phyloP scores from a whole-genome alignment of 2,329 filamentous ascomycete species.

The Claviceps arundinis region DNA sequence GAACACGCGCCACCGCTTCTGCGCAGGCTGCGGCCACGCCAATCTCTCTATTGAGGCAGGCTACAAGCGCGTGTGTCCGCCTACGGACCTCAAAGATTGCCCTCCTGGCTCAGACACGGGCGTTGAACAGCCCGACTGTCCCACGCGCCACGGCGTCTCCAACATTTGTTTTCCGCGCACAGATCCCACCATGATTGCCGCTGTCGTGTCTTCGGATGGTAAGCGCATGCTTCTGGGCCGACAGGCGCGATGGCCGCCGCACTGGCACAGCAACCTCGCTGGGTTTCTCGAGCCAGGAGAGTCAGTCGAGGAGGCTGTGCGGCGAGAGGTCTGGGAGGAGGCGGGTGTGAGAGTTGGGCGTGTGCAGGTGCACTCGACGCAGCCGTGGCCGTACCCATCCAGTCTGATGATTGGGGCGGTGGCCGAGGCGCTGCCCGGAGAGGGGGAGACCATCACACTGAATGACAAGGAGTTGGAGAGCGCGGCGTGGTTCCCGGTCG shows the following conservation, averaged over 20 bases:
- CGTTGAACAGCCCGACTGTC: constrained; percentile 41
- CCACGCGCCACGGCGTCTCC: constrained; percentile 70
- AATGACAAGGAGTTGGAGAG: constrained; percentile 87
- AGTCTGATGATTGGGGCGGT: constrained; percentile 82
- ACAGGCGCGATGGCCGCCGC: constrained; percentile 65
- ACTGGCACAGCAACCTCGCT: constrained; percentile 83
- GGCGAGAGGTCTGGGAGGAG: constrained; percentile 79
- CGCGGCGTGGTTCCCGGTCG: constrained; percentile 76
- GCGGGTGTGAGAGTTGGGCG: constrained; percentile 62
- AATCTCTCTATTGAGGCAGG: constrained; percentile 70
- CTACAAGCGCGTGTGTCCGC: constrained; percentile 68
- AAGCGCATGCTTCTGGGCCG: constrained; percentile 71
- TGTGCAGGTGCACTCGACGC: constrained; percentile 70
- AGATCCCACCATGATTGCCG: constrained; percentile 91
- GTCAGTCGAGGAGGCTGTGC: constrained; percentile 71
- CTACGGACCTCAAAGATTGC: constrained; percentile 45
- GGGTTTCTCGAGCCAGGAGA: constrained; percentile 80
- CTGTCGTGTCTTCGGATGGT: constrained; percentile 70
- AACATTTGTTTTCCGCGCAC: constrained; percentile 89
- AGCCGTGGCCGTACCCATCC: constrained; percentile 79
- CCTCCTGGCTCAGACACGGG: constrained; percentile 13
- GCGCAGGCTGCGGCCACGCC: constrained; percentile 71
- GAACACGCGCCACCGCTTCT: constrained; percentile 88
- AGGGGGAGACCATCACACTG: constrained; percentile 67
- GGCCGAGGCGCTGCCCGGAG: constrained; percentile 60